Conservation (phyloP, 2,329 filamentous ascomycete genomes). For the Phaeosphaeria sp. region DNA sequence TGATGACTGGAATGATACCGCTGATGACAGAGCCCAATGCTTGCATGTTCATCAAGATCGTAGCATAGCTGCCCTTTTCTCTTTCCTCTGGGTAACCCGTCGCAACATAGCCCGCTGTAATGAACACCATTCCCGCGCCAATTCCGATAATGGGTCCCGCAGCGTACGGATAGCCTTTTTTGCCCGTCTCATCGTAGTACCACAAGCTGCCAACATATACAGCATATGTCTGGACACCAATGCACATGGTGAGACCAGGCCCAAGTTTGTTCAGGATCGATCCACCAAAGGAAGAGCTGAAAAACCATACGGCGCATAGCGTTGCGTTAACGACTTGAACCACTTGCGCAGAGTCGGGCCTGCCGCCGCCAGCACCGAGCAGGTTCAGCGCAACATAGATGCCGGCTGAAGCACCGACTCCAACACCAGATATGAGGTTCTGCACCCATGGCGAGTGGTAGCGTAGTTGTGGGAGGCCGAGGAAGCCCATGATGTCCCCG, state of each 20-base stretch:
- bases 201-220: constrained; percentile 42
- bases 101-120: constrained; percentile 39
- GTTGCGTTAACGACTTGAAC: constrained; percentile 43
- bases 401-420: constrained; percentile 38
- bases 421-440: constrained; percentile 37
- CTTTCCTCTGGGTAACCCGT: constrained; percentile 41
- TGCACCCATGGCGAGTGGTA: constrained; percentile 42
- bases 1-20: constrained; percentile 41
- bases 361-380: constrained; percentile 38
- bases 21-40: constrained; percentile 37
- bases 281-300: constrained; percentile 40
- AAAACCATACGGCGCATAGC: constrained; percentile 43
- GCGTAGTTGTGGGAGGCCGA: constrained; percentile 33
- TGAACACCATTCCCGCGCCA: constrained; percentile 42
- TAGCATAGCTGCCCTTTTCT: constrained; percentile 38
- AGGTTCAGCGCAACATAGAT: constrained; percentile 42
- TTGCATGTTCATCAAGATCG: constrained; percentile 42
- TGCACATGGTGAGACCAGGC: constrained; percentile 39
- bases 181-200: constrained; percentile 43
- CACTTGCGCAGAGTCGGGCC: constrained; percentile 38
- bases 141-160: constrained; percentile 41
- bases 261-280: constrained; percentile 42
- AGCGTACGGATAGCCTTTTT: constrained; percentile 38
- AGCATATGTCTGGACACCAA: constrained; percentile 40
- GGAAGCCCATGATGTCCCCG: constrained; percentile 25